Conservation (phyloP, 2,329 filamentous ascomycete species). For the Rhynchosporium graminicola region DNA sequence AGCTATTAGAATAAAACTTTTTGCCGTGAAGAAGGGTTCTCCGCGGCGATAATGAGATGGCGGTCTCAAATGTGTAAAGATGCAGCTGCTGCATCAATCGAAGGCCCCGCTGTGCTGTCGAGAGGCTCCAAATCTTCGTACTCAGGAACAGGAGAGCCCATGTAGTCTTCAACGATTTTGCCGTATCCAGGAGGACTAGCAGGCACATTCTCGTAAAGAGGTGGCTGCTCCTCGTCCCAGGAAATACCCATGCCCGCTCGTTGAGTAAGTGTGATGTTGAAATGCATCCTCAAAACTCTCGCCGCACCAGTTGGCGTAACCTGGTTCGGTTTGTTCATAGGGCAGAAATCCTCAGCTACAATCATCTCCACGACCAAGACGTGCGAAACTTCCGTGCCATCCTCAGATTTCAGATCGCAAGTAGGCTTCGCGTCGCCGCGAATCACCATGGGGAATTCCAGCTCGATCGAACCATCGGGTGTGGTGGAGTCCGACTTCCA, state of each 20-base stretch:
- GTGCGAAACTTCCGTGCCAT: constrained; percentile 79
- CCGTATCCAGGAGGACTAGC: constrained; percentile 75
- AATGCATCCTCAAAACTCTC: constrained; percentile 89
- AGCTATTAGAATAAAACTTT: neutral
- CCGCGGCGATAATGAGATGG: neutral
- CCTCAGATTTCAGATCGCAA: constrained; percentile 74
- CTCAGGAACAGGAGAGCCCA: constrained; percentile 35
- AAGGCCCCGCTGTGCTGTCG: constrained; percentile 14
- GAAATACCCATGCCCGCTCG: constrained; percentile 91
- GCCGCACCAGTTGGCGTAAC: constrained; percentile 87
- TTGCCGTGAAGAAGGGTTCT: neutral
- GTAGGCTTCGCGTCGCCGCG: constrained; percentile 61
- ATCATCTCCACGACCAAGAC: constrained; percentile 90
- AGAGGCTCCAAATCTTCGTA: constrained; percentile 37
- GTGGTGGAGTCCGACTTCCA: constrained; percentile 78
- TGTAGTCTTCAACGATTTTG: constrained; percentile 26
- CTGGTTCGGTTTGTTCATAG: constrained; percentile 65
- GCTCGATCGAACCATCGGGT: constrained; percentile 73
- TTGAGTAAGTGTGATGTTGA: constrained; percentile 81
- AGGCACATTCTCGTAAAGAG: constrained; percentile 91
- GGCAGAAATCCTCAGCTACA: constrained; percentile 85
- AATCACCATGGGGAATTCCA: constrained; percentile 72
- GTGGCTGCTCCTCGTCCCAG: constrained; percentile 96
- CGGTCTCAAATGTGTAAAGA: neutral
- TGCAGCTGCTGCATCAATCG: neutral